Evolutionary conservation across 2,329 filamentous ascomycete species (phyloP), one percentile per base, ranked within the genome.

Genomic region (Neoarthrinium moseri): DNA sequence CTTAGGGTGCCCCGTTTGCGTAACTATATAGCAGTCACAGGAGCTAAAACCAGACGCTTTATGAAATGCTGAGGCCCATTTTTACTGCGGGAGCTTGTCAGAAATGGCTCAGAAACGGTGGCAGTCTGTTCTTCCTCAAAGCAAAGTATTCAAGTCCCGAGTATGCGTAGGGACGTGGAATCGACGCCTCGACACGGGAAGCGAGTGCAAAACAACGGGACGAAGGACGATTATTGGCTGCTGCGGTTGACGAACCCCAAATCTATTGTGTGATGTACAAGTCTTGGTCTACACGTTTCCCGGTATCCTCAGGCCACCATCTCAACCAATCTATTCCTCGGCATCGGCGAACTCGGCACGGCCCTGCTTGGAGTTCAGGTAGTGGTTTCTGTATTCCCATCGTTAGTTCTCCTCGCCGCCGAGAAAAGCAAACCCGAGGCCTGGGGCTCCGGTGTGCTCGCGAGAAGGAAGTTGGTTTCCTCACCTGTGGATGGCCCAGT

Each of bases 401-500:
- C 23, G 12, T 15, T 35, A 35, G 8, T 13, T 35, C 32, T 35
- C 26, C 26, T 29, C 26, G 8, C n/a, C 26, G n/a, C 8, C 8
- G 8, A 29, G 8, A 29, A n/a, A n/a, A n/a, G 8, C n/a, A 29
- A n/a, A 8, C 26, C n/a, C 8, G 26, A n/a, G n/a, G 26, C 8
- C 8, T 29, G n/a, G 8, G n/a, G 8, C 26, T 4, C 15, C 2
- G 7, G 15, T 39, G 12, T 24, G 17, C 21, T 8, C 13, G 13
- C 6, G 20, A 8, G 1, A 17, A 36, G 6, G 5, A 6, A 11
- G 12, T 4, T 7, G 13, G 29, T 18, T 6, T 6, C 73, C 84
- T 60, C 80, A 97, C 92, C 84, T 83, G 74, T 95, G 84, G 60
- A 83, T 85, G 55, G 92, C 92, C 92, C 92, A 97, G 67, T 88